Percentiles rank a stretch among this genome's conserved stretches.
Evolutionary conservation across 129 eudicot genomes (phyloP).

Genomic region (Solidago caesia): DNA sequence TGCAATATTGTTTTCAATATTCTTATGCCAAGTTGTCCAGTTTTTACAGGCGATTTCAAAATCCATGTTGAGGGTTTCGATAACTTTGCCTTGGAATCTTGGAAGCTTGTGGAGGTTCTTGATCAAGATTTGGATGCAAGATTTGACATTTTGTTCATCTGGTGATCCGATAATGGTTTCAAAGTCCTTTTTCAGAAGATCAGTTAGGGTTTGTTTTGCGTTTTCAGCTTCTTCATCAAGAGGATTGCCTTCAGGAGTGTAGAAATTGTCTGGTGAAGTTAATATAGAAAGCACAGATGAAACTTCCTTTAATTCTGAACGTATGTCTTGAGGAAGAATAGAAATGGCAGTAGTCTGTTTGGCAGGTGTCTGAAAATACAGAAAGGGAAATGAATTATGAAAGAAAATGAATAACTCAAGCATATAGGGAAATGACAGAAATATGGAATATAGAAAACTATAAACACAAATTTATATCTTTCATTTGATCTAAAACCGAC

Average conservation of each 20-base stretch:
- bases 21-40: constrained; percentile 18
- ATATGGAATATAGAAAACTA: not conserved
- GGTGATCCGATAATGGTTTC: constrained; percentile 25
- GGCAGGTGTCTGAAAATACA: constrained; percentile 6
- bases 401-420: not conserved
- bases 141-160: constrained; percentile 29
- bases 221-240: constrained; percentile 36
- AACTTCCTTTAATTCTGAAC: constrained; percentile 27
- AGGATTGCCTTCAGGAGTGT: constrained; percentile 31
- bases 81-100: constrained; percentile 31
- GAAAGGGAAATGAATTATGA: not conserved
- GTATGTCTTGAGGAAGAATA: constrained; percentile 17
- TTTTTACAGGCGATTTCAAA: constrained; percentile 31
- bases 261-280: constrained; percentile 28
- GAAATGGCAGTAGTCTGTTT: not conserved
- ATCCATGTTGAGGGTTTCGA: constrained; percentile 24
- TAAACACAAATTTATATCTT: not conserved
- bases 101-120: constrained; percentile 36
- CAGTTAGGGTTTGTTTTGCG: constrained; percentile 26
- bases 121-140: constrained; percentile 17
- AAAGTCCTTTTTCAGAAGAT: constrained; percentile 28
- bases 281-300: constrained; percentile 33
- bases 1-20: constrained; percentile 9
- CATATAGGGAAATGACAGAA: not conserved
- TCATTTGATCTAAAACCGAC: not conserved